Evolutionary conservation across 805 yeast genomes (phyloP), one percentile per base, ranked within the genome.

Genomic region (Nakazawaea ambrosiae): DNA sequence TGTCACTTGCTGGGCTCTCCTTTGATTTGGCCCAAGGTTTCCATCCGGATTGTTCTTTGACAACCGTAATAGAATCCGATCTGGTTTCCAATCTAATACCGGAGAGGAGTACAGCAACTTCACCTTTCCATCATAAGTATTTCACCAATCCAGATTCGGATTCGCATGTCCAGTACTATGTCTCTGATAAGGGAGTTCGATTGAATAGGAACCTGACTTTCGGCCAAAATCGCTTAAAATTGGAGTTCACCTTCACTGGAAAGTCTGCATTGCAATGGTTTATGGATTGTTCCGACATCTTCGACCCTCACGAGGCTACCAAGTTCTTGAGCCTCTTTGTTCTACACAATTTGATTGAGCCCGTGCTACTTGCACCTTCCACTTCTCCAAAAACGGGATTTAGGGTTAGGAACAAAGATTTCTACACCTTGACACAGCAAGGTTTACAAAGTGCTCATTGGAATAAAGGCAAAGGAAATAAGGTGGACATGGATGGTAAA

Each of bases 131-230:
- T 39, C 95, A 85, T 49, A 68, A 73, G 28, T 85, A 73, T 50
- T 87, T 87, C 60, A 78, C 90, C 4, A 89, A 89, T 49, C 97
- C 97, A 0, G 94, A 83, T 51, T 82, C 94, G 0, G 90, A 83
- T 45, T 67, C 95, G 0, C 84, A 78, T 51, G 55, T 74, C 7
- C 97, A 89, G 53, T 88, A 88, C 53, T 88, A 80, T 52, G 78
- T 74, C 4, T 73, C 89, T 0, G 49, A 60, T 18, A 61, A 57
- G 9, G 96, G 96, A 1, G 66, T 85, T 2, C 59, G 95, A 15
- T 49, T 84, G 3, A 74, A 73, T 45, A 53, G 63, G 30, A 51
- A 70, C 32, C 66, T 65, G 40, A 46, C 49, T 5, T 66, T 70
- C 42, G 39, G 45, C 20, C 9, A 7, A 12, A 45, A 49, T 19